These are phyloP conservation scores for Phalaenopsis aphrodite DNA, from an alignment of 106 monocot genomes.

Conservation along the genomic window DNA sequence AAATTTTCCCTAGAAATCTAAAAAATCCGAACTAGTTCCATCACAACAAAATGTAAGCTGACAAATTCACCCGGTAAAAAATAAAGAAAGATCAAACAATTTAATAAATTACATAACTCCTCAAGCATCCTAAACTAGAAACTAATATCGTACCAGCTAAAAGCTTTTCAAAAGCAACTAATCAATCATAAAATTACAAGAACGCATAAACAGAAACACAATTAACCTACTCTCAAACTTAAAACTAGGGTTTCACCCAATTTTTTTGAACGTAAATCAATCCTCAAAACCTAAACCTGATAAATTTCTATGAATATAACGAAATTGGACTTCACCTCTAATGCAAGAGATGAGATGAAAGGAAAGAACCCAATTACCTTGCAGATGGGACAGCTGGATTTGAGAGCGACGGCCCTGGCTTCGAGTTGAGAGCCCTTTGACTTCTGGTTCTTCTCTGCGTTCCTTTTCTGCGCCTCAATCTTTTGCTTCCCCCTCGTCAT, in stretches of 20 bases:
- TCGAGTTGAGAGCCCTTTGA: slow-evolving; percentile 87
- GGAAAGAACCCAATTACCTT: slow-evolving; percentile 37
- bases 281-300: too few relatives aligned
- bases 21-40: not conserved
- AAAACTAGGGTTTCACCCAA: too few relatives aligned
- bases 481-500: slow-evolving; percentile 97
- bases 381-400: slow-evolving; percentile 78
- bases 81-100: not conserved
- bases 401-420: slow-evolving; percentile 84
- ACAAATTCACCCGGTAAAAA: not conserved
- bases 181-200: not conserved
- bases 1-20: not conserved
- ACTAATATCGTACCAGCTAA: not conserved
- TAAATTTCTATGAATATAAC: not conserved
- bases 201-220: not conserved
- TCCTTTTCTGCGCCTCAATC: slow-evolving; percentile 89
- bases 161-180: not conserved
- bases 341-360: not conserved
- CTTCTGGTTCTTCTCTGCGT: slow-evolving; percentile 87
- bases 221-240: not conserved
- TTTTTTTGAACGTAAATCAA: too few relatives aligned
- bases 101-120: not conserved
- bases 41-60: not conserved
- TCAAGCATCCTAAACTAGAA: not conserved
- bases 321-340: not conserved